Base-by-base conservation (phyloP, 2,329 filamentous ascomycete genomes). In the Diaporthe aspalathi region DNA sequence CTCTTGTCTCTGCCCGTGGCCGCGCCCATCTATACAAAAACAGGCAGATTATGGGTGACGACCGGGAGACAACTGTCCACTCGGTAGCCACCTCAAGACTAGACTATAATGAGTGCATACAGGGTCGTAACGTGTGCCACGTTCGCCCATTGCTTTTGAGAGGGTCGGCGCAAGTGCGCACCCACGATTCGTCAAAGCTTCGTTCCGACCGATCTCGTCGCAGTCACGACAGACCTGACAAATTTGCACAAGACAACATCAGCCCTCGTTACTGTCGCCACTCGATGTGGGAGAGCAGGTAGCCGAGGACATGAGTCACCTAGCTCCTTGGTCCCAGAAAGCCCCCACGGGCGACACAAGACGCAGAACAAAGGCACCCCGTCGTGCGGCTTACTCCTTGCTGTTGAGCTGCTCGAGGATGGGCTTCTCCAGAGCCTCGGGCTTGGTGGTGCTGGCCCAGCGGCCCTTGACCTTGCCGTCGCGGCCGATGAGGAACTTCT, bases 401-500 rank as follows among this genome's bases (percentile, higher is more conserved):
- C 88, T 88, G 79, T 87, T 86, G 73, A 97, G 85, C 84, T 94
- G 94, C 76, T 92, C 90, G 77, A 94, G 81, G 76, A 98, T 95
- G 5, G 87, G 83, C 74, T 87, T 86, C 89, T 95, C 93, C 76
- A 99, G 84, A 49, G 84, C 83, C 84, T 95, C 94, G 0, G 96
- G 96, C 87, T 95, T 96, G 72, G 93, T 94, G 22, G 90, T 93
- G 82, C 93, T 95, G 43, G 94, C 93, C 94, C 94, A 99, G 75
- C 96, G 87, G 35, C 88, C 88, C 83, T 93, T 92, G 76, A 98
- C 94, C 84, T 92, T 88, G 32, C 96, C 96, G 82, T 98, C 94
- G 73, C 90, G 89, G 73, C 92, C 92, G 75, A 99, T 86, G 74
- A 99, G 85, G 84, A 98, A 99, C 89, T 99, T 99, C 84, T 99